Evolutionary conservation across 768 basidiomycete species (phyloP).

Genomic region (Dentipellis fragilis): DNA sequence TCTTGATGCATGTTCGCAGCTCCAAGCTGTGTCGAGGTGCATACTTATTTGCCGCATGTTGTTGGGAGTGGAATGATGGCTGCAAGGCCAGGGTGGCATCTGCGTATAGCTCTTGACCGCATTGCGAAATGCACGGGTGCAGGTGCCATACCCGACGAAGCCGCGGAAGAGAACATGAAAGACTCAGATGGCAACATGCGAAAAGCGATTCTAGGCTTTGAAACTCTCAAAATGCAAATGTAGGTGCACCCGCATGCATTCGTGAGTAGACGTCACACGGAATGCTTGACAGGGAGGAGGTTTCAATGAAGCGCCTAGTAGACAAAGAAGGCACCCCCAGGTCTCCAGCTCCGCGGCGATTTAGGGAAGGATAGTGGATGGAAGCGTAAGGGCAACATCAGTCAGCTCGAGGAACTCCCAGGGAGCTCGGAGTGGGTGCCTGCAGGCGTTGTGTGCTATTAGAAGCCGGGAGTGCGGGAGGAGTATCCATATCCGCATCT

Average conservation of each 20-base stretch:
- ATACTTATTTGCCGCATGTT: background rate
- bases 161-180: constrained; percentile 62
- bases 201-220: constrained; percentile 89
- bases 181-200: constrained; percentile 87
- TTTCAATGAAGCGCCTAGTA: background rate
- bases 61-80: background rate
- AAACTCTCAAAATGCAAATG: constrained; percentile 97
- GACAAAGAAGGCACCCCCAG: background rate
- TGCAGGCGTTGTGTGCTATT: constrained; percentile 59
- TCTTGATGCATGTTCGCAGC: constrained; percentile 91
- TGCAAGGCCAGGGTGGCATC: constrained; percentile 23
- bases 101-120: constrained; percentile 55
- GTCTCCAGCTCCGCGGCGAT: background rate
- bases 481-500: constrained; percentile 39
- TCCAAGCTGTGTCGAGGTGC: constrained; percentile 52
- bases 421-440: constrained; percentile 17
- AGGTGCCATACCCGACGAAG: constrained; percentile 59
- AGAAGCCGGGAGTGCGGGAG: constrained; percentile 67
- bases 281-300: background rate
- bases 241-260: constrained; percentile 25
- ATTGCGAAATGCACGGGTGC: constrained; percentile 69
- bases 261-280: background rate
- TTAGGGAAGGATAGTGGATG: constrained; percentile 18
- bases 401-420: constrained; percentile 33
- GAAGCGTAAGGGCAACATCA: constrained; percentile 45